Evolutionary conservation across 139 green algal species (phyloP).

Genomic region (Micractinium conductrix): DNA sequence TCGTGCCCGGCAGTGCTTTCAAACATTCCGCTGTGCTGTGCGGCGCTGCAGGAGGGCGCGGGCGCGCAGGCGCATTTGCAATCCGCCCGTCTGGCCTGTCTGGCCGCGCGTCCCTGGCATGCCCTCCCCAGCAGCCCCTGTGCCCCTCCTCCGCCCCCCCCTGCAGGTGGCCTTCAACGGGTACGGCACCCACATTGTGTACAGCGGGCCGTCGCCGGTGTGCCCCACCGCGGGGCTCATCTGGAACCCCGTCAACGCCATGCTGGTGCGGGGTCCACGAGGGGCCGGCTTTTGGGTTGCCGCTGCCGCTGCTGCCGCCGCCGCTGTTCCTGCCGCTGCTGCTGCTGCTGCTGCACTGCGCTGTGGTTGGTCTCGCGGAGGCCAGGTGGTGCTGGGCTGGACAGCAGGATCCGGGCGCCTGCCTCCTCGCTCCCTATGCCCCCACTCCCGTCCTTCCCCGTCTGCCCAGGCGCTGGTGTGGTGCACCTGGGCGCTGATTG

Average conservation of each 20-base stretch:
- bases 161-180: conserved; percentile 35
- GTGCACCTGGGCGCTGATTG: conserved; percentile 50
- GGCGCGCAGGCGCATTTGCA: no score
- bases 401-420: no score
- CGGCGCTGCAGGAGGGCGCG: no score
- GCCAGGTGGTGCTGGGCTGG: neutral
- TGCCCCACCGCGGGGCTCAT: neutral
- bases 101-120: no score
- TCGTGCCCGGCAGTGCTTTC: no score
- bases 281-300: neutral
- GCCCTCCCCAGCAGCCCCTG: no score
- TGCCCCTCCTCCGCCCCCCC: no score
- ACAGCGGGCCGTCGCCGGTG: neutral
- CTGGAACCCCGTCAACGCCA: conserved; percentile 27
- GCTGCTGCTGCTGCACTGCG: neutral
- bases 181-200: conserved; percentile 30
- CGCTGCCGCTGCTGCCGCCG: no score
- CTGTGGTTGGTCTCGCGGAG: neutral
- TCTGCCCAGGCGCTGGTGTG: conserved; percentile 41
- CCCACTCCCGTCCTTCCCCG: neutral
- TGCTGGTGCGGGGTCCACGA: neutral
- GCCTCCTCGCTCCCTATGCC: neutral
- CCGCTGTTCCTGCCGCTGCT: no score
- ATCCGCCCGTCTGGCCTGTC: no score
- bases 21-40: no score